Evolutionary conservation across 441 rosid species (phyloP), one percentile per base, ranked within the genome.

Genomic region (Pelargonium fulgidum): DNA sequence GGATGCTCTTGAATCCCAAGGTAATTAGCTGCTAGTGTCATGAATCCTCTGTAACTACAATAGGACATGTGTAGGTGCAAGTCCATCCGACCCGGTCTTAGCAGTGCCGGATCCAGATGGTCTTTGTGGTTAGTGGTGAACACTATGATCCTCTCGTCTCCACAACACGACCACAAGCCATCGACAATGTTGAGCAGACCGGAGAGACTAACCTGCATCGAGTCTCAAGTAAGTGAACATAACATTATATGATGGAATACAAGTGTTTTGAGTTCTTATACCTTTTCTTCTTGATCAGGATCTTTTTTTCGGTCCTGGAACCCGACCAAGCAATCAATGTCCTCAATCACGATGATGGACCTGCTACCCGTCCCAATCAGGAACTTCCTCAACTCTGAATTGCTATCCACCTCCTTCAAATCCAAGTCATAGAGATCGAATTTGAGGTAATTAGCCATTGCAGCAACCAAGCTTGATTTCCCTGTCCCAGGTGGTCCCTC

Each of bases 141-240:
- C 16, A 85, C 76, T 61, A 87, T 86, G 1, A 89, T 86, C 67
- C 96, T 66, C 62, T 86, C 87, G 17, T 87, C 96, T 39, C 96
- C 91, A 42, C 84, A 87, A n/a, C 89, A 87, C 3, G 90, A 89
- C 93, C 93, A 89, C 65, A 89, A 26, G 17, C 93, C 92, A 54
- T 87, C 93, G 8, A 86, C 84, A 81, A 85, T 84, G 70, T 85
- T 85, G 50, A 85, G 77, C 26, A 87, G 64, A 12, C 91, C 86
- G 9, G 87, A 85, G 1, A 88, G 19, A 24, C 29, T 24, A 24
- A 24, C 29, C 29, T 24, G 29, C 29, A 3, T 2, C 3, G 29
- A 24, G 29, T 24, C 2, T 24, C 29, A 24, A 24, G 29, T 24
- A 24, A 24, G 29, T 24, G 2, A 24, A 24, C 29, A 24, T 24